These are phyloP conservation scores for Stephania japonica DNA, from an alignment of 164 flowering plant species.

Conservation along the genomic window DNA sequence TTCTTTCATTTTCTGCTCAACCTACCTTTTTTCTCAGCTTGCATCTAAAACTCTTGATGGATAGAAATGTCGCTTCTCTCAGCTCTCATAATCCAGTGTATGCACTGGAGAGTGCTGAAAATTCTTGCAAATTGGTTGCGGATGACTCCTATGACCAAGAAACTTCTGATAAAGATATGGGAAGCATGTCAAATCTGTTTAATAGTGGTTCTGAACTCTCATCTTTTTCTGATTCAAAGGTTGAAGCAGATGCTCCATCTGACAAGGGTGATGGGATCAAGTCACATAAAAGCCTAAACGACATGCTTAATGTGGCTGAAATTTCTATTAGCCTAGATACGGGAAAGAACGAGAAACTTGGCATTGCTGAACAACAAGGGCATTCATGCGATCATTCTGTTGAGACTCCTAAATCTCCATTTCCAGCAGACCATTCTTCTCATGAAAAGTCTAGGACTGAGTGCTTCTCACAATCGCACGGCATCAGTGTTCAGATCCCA, in stretches of 20 bases:
- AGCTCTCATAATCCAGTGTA: slow-evolving; percentile 27
- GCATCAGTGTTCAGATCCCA: slow-evolving; percentile 45
- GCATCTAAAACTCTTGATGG: slow-evolving; percentile 77
- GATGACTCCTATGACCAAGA: slow-evolving; percentile 20
- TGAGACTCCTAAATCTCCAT: slow-evolving; percentile 16
- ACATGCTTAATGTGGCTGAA: slow-evolving; percentile 18
- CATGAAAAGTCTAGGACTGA: slow-evolving; percentile 18
- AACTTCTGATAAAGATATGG: slow-evolving; percentile 14
- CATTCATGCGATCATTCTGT: slow-evolving; percentile 14
- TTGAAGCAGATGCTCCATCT: slow-evolving; percentile 19
- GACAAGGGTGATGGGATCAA: slow-evolving; percentile 22
- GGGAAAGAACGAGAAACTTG: slow-evolving; percentile 15
- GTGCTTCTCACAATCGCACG: slow-evolving; percentile 26
- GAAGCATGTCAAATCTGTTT: slow-evolving; percentile 10
- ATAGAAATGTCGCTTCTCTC: slow-evolving; percentile 32
- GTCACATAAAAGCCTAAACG: slow-evolving; percentile 13
- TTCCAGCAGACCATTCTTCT: slow-evolving; percentile 18
- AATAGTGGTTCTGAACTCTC: slow-evolving; percentile 21
- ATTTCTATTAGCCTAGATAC: slow-evolving; percentile 23
- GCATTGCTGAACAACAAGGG: slow-evolving; percentile 15
- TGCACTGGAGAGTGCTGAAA: slow-evolving; percentile 21
- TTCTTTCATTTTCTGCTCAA: slow-evolving; percentile 58
- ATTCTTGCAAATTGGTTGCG: slow-evolving; percentile 12
- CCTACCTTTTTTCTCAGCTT: slow-evolving; percentile 57
- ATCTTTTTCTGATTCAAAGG: slow-evolving; percentile 17